Conservation (phyloP, 305 asterid species). For the Andrographis paniculata region DNA sequence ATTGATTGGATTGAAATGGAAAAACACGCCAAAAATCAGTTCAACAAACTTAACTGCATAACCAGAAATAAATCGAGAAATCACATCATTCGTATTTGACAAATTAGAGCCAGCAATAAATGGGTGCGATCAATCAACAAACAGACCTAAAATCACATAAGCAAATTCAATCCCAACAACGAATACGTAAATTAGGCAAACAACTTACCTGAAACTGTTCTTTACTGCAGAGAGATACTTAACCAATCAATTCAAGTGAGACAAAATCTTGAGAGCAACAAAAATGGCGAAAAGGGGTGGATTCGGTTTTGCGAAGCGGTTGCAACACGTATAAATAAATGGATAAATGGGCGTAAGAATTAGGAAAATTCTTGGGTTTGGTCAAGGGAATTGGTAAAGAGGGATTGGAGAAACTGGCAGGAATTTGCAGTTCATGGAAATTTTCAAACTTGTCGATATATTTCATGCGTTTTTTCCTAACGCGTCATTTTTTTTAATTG, state of each 20-base stretch:
- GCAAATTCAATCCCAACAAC: too few species aligned
- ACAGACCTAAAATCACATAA: not conserved
- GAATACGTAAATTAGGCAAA: too few species aligned
- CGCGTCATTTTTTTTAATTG: too few species aligned
- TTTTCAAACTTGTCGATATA: not conserved
- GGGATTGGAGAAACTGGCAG: not conserved
- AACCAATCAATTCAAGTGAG: too few species aligned
- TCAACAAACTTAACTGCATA: not conserved
- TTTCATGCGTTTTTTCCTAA: not conserved
- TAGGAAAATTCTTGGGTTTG: too few species aligned
- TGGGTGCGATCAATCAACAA: not conserved
- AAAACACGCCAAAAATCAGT: too few species aligned
- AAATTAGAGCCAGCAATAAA: too few species aligned
- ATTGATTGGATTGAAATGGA: too few species aligned
- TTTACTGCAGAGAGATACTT: not conserved
- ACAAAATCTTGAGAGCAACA: too few species aligned
- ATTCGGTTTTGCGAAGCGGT: not conserved
- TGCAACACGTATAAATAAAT: not conserved
- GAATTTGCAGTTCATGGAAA: not conserved
- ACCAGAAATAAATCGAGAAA: not conserved
- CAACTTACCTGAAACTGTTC: not conserved
- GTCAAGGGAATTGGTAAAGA: not conserved
- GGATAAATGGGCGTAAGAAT: too few species aligned
- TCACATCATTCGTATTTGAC: too few species aligned
- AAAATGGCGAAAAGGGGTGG: too few species aligned